Base-by-base conservation (phyloP, 2,329 filamentous ascomycete species). In the Aspergillus amoenus region DNA sequence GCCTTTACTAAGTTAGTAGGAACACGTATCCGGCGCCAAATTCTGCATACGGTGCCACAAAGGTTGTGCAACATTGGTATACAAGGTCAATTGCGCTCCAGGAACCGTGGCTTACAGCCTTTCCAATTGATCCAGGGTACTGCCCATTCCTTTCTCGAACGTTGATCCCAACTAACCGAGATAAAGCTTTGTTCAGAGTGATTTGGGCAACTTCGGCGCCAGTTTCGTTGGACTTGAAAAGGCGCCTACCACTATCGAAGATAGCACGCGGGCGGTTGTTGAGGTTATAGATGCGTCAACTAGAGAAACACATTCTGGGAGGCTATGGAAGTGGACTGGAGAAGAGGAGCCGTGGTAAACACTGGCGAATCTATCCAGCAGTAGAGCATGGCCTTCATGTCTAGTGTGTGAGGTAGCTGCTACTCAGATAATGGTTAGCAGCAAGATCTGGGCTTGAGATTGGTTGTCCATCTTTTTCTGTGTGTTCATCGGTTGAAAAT, bases 171-270 rank as follows among this genome's bases (percentile, higher is more conserved):
- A 39, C 43, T 47, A 11, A 48, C 27, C n/a, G 5, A 2, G n/a
- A 17, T 30, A 18, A 41, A 66, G 64, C 8, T 66, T 57, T 61
- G 64, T 67, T 7, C 63, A 64, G 45, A 67, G 66, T 2, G 65
- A 66, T 1, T 45, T 66, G 30, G 67, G 68, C 8, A 66, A 68
- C 43, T 21, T 34, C 4, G 63, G 51, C 3, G 66, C 65, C 4
- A 42, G 24, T 4, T 7, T 5, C 2, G 41, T 65, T 12, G 66
- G 65, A 0, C 12, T 64, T 1, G 61, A 62, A 22, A 58, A 63
- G 37, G 65, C 65, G 2, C 15, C 40, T 9, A 44, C 64, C 17
- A 66, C 64, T 5, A 27, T 68, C 12, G 62, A 68, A 5, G 62
- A 69, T 6, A 65, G 59, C 46, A 58, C 56, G 5, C 41, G 43